Base-by-base conservation (phyloP, 1,139 yeast species). In the Maudiozyma humilis region DNA sequence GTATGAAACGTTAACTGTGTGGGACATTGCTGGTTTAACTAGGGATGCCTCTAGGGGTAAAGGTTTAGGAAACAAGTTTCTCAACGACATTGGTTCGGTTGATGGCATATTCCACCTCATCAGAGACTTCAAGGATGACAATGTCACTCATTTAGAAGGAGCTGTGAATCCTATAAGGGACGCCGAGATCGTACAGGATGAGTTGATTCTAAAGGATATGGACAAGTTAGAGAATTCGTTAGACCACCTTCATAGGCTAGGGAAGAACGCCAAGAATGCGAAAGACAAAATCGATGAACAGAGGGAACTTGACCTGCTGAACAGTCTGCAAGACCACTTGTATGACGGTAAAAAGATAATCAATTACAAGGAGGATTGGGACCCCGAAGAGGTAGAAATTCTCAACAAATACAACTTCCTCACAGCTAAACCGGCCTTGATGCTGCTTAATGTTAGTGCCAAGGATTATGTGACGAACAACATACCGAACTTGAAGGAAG, bases 31-130 rank as follows among this genome's bases (percentile, higher is more conserved):
- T 0, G 91, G 91, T 0, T 67, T 82, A 38, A 82, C 84, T 4
- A 68, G 82, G 57, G 82, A 83, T 53, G 39, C 39, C 7, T 73
- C 84, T 2, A 72, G 72, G 43, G 89, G 89, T n/a, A 83, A 78
- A 53, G 91, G 91, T 0, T 65, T 82, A 47, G 91, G 91, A 1
- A 82, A 82, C 57, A 81, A 82, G 53, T 82, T 82, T 54, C 67
- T 82, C 50, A 75, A 76, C 45, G 89, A 82, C 57, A 82, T 82
- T 35, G 68, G 84, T 46, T 78, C 75, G 50, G 89, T 82, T 10
- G 91, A 82, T 63, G 88, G 88, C 6, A 72, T 82, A 8, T 79
- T 77, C 53, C 89, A 82, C 51, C 75, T 82, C 32, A 82, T 82
- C 0, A 64, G 91, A 47, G 87, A 82, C 0, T 82, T 82, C 55